phyloP scores from a whole-genome alignment of 2,329 filamentous ascomycete species.

The Sclerotinia borealis region DNA sequence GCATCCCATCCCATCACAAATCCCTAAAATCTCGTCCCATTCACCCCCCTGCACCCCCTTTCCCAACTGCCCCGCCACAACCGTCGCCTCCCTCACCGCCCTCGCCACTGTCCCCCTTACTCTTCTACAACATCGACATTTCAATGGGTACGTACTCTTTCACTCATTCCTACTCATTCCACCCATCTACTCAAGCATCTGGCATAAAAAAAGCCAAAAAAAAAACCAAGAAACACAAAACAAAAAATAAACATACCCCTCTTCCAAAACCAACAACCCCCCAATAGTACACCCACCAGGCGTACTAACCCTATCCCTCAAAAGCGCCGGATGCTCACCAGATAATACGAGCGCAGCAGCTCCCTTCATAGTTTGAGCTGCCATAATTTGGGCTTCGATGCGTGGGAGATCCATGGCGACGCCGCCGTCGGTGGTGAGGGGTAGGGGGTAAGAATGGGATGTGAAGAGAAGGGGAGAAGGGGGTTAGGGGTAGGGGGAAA shows the following conservation, averaged over 20 bases:
- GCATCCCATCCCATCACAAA: neutral
- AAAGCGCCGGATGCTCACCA: slow-evolving; percentile 68
- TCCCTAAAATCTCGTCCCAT: slow-evolving; percentile 38
- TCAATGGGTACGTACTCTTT: too few relatives aligned
- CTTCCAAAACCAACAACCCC: slow-evolving; percentile 67
- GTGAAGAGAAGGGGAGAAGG: too few relatives aligned
- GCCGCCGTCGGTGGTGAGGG: slow-evolving; percentile 63
- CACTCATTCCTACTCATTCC: too few relatives aligned
- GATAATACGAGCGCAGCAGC: slow-evolving; percentile 60
- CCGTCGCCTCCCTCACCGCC: slow-evolving; percentile 65
- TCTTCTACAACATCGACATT: too few relatives aligned
- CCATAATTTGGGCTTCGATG: slow-evolving; percentile 68
- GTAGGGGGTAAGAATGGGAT: too few relatives aligned
- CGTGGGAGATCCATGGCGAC: slow-evolving; percentile 73
- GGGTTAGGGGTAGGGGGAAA: too few relatives aligned
- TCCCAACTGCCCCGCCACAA: slow-evolving; percentile 61
- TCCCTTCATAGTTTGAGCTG: slow-evolving; percentile 72
- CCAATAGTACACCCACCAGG: slow-evolving; percentile 74
- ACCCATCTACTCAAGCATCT: too few relatives aligned
- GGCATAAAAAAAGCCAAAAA: too few relatives aligned
- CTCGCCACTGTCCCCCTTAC: slow-evolving; percentile 61
- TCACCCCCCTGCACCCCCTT: slow-evolving; percentile 42
- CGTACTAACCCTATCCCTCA: slow-evolving; percentile 71
- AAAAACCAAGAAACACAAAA: too few relatives aligned
- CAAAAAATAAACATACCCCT: too few relatives aligned